Evolutionary conservation across 331 rosid species (phyloP), one percentile per base, ranked within the genome.

Genomic region (Dryas integrifolia): DNA sequence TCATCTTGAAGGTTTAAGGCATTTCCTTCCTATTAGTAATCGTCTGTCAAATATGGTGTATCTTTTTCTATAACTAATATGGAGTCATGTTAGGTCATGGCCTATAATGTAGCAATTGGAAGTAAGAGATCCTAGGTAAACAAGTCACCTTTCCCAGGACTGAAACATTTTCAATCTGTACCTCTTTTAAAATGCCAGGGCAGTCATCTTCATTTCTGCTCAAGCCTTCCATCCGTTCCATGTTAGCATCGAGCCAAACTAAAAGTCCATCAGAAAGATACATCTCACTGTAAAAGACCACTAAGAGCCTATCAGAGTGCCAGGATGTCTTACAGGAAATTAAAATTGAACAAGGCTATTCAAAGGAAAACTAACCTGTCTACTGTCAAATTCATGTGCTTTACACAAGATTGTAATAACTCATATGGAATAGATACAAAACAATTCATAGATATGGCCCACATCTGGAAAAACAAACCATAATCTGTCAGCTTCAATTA

Each of bases 241-340:
- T n/a, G 69, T 83, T 79, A 70, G 83, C 84, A 62, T 82, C 85
- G 51, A 89, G 69, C 97, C 97, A 92, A 67, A 81, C 74, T 68
- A 84, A 76, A 81, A 92, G 86, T 55, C 89, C 92, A 67, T 86
- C 82, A 49, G 76, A 77, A 69, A 92, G 87, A 86, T 86, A 83
- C 92, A 87, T 81, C 78, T 92, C 97, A 73, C 97, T 92, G 88
- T 74, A 58, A 80, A 77, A 43, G 80, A 82, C 45, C 43, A 69
- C 67, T 43, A 69, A 46, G 53, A 70, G 46, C 65, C 61, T 41
- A 73, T 87, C 60, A 87, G 74, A 82, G 52, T 45, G 43, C 16
- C 58, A 39, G 1, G n/a, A 45, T 64, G 63, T 57, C 75, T 41
- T 13, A 7, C 61, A 69, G 12, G 47, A 45, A 15, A 64, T 52